Base-by-base conservation (phyloP, 2,329 filamentous ascomycete species). In the Drechslera avenae region DNA sequence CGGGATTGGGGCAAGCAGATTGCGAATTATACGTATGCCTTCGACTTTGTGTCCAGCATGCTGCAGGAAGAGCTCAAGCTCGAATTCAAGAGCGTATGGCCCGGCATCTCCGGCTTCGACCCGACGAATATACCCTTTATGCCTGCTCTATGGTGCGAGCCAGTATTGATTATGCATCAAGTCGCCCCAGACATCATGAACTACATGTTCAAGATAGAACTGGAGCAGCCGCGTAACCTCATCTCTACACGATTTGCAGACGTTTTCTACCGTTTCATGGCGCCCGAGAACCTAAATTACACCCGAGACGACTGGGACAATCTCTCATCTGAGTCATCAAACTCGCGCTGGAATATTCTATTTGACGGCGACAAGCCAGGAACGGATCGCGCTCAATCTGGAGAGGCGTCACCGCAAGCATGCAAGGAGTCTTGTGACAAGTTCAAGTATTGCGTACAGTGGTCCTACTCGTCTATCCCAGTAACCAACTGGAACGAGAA, bases 21-120 rank as follows among this genome's bases (percentile, higher is more conserved):
- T 0, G 69, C 68, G n/a, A 54, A 62, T 26, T 76, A 81, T 55
- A 78, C 76, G 72, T 79, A 79, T 0, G 79, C 79, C 1, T 79
- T 81, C 46, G 79, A 79, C 39, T 75, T 82, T 5, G 67, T 83
- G 3, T 76, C 76, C 14, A 79, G 78, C 50, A 75, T 78, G 3
- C 59, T 83, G 10, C 56, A 60, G 36, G 57, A 63, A 2, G 78
- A 81, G 50, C 73, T 76, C 4, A 78, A 77, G 18, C 71, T 82
- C 4, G 66, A 68, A 5, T 64, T 81, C 23, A 69, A 72, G 5
- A 78, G 73, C 56, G 74, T 78, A 1, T 82, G 78, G 75, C 81
- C 81, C 1, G 57, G 50, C 18, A 63, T 70, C 1, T 62, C 66
- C 6, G 63, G 65, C 23, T 62, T 69, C 39, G 63, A 67, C 28